phyloP scores from a whole-genome alignment of 1,139 yeast genomes.

The Kurtzmaniella natalensis region DNA sequence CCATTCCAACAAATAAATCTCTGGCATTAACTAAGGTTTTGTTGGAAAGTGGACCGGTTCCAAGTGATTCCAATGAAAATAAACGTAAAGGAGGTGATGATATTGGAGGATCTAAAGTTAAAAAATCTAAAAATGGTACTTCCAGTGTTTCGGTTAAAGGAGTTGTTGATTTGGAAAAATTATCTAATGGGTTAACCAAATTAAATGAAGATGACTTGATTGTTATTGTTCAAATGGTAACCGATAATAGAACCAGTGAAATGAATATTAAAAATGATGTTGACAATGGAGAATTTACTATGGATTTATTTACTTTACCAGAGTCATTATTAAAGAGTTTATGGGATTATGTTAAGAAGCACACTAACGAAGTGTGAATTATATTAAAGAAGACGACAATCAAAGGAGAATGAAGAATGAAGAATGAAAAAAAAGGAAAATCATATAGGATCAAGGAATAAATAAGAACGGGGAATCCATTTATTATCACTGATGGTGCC shows the following conservation, averaged over 20 bases:
- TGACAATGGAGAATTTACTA: constrained; percentile 95
- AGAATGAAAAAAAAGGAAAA: constrained; percentile 4
- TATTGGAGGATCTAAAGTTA: constrained; percentile 43
- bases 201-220: constrained; percentile 88
- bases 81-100: constrained; percentile 23
- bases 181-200: constrained; percentile 87
- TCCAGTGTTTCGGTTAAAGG: constrained; percentile 57
- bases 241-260: constrained; percentile 91
- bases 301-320: constrained; percentile 92
- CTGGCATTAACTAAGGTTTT: constrained; percentile 62
- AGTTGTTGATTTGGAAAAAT: constrained; percentile 77
- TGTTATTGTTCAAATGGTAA: constrained; percentile 95
- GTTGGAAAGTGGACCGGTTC: constrained; percentile 79
- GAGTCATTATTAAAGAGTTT: constrained; percentile 86
- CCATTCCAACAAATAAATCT: constrained; percentile 75
- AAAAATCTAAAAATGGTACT: constrained; percentile 54
- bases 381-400: not conserved
- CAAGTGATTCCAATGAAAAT: constrained; percentile 31
- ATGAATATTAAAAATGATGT: constrained; percentile 96
- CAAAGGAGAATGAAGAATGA: not conserved
- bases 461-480: no score
- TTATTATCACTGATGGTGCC: no score
- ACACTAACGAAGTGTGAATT: constrained; percentile 34
- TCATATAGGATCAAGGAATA: no score
- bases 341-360: constrained; percentile 90